Evolutionary conservation across 2,329 filamentous ascomycete species (phyloP).

Genomic region (Fusarium proliferatum): DNA sequence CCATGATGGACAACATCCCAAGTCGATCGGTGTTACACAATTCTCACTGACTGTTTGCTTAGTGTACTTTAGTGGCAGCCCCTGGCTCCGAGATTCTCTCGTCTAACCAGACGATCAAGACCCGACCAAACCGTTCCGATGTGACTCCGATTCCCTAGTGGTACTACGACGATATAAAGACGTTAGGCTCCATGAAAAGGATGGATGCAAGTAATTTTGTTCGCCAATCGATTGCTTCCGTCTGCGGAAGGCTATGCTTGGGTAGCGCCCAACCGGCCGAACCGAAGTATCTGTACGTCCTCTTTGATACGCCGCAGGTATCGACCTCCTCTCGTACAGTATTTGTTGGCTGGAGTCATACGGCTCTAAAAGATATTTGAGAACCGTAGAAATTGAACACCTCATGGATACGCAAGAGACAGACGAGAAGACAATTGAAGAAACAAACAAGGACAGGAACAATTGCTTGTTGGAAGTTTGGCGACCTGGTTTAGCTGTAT

Average conservation of each 20-base stretch:
- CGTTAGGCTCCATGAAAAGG: fast-evolving
- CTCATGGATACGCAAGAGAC: not conserved
- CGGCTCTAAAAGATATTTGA: not conserved
- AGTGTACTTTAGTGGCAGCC: not conserved
- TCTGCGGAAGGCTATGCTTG: not conserved
- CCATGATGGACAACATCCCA: not conserved
- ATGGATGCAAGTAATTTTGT: not conserved
- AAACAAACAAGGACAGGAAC: not conserved
- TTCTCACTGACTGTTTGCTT: not conserved
- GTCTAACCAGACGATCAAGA: not conserved
- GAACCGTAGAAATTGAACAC: not conserved
- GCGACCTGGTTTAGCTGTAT: too few species aligned
- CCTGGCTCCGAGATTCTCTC: too few species aligned
- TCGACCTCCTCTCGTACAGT: not conserved
- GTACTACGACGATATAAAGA: not conserved
- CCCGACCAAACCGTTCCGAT: not conserved
- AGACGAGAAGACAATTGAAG: not conserved
- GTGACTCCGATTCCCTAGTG: not conserved
- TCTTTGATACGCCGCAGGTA: not conserved
- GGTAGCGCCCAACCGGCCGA: too few species aligned
- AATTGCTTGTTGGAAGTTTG: not conserved
- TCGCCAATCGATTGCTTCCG: not conserved
- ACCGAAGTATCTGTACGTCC: not conserved
- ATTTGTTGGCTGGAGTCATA: not conserved
- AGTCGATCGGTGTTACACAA: fast-evolving